These are phyloP conservation scores for Quercus alba DNA, from an alignment of 306 rosid species.

Conservation along the genomic window DNA sequence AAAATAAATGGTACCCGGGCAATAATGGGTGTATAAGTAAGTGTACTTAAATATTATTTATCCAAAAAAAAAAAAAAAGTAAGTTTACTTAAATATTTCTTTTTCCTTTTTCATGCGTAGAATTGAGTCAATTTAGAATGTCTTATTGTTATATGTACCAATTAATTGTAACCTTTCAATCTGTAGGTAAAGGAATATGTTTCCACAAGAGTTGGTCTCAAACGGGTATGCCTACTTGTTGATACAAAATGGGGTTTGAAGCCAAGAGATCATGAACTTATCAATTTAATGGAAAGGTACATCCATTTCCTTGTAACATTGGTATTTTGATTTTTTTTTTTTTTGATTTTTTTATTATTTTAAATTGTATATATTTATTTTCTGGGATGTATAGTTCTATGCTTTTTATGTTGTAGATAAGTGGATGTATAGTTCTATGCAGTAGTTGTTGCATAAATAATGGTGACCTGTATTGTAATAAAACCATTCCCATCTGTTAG, in stretches of 20 bases:
- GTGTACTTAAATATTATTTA: not conserved
- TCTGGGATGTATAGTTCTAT: not conserved
- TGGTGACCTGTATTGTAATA: not conserved
- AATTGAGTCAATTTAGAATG: not conserved
- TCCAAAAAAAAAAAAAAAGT: no score
- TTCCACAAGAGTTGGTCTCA: constrained; percentile 78
- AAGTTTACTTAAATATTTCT: not conserved
- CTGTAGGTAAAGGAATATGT: constrained; percentile 91
- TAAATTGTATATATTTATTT: not conserved
- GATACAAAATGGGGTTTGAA: constrained; percentile 99
- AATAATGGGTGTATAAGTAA: not conserved
- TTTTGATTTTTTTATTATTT: not conserved
- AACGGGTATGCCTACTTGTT: constrained; percentile 78
- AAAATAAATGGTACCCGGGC: not conserved
- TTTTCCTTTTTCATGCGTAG: not conserved
- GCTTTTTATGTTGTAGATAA: no score
- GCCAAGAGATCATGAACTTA: constrained; percentile 87
- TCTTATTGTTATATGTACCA: not conserved
- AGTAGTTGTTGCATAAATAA: not conserved
- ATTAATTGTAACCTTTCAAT: constrained; percentile 13
- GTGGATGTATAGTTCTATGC: not conserved
- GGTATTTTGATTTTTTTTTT: not conserved
- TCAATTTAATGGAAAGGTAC: constrained; percentile 92
- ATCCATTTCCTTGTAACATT: not conserved
- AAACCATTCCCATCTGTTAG: not conserved